Conservation (phyloP, 345 rosid species). For the Eutrema japonicum region DNA sequence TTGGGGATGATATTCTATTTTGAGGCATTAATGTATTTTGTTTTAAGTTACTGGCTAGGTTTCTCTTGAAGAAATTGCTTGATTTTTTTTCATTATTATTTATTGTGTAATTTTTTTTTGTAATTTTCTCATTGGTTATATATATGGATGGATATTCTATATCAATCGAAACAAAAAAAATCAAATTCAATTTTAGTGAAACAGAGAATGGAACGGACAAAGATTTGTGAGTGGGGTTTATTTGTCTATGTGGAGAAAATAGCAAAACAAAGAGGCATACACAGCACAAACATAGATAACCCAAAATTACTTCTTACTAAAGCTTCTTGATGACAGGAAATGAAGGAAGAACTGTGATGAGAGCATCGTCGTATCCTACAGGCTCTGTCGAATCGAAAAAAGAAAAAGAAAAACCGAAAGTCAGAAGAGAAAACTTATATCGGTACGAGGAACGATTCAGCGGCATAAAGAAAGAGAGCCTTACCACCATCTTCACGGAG, state of each 20-base stretch:
- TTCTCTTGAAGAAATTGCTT: constrained; percentile 11
- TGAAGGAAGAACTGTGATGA: constrained; percentile 74
- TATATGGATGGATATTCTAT: constrained; percentile 29
- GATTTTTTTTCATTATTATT: neutral
- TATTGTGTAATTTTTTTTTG: constrained; percentile 24
- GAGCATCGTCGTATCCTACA: constrained; percentile 82
- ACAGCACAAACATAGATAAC: neutral
- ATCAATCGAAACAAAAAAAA: neutral
- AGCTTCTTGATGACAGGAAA: constrained; percentile 90
- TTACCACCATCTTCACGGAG: constrained; percentile 76
- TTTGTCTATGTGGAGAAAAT: constrained; percentile 12
- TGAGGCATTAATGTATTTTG: neutral
- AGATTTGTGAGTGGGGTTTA: neutral
- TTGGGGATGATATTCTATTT: neutral
- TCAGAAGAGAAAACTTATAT: neutral
- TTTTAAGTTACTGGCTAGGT: constrained; percentile 5
- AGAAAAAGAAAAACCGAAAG: neutral
- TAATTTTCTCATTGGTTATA: constrained; percentile 12
- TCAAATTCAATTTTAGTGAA: constrained; percentile 11
- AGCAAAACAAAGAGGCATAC: constrained; percentile 7
- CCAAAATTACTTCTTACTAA: constrained; percentile 43
- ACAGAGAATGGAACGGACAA: constrained; percentile 18
- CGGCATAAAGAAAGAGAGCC: neutral
- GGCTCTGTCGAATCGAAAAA: constrained; percentile 55
- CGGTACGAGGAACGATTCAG: neutral